phyloP scores from a whole-genome alignment of 2,329 filamentous ascomycete species.

The Diaporthe capsici region DNA sequence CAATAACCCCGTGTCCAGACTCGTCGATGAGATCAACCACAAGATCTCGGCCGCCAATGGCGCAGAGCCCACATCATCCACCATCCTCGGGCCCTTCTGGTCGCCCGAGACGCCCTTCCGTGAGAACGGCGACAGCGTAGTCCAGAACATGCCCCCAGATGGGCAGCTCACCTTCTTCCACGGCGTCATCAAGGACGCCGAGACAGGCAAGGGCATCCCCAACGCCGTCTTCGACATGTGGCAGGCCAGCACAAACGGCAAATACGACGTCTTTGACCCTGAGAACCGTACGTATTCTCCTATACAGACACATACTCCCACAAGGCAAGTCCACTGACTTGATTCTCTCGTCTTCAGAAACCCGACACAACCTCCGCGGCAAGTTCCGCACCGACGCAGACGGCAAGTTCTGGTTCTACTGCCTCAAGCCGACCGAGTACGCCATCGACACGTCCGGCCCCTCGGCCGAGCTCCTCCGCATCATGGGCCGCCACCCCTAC shows the following conservation, averaged over 20 bases:
- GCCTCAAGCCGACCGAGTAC: slow-evolving; percentile 74
- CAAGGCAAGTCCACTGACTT: neutral
- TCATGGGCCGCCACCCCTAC: slow-evolving; percentile 47
- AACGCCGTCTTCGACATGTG: slow-evolving; percentile 72
- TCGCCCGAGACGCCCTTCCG: slow-evolving; percentile 71
- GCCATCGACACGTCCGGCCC: slow-evolving; percentile 69
- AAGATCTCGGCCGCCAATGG: slow-evolving; percentile 58
- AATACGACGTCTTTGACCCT: slow-evolving; percentile 75
- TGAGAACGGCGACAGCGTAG: slow-evolving; percentile 68
- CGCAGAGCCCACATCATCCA: slow-evolving; percentile 69
- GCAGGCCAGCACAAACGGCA: slow-evolving; percentile 71
- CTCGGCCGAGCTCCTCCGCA: slow-evolving; percentile 43
- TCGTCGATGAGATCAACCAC: slow-evolving; percentile 76
- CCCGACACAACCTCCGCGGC: slow-evolving; percentile 67
- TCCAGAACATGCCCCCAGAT: slow-evolving; percentile 54
- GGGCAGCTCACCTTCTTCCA: slow-evolving; percentile 68
- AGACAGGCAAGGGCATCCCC: slow-evolving; percentile 46
- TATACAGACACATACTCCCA: neutral
- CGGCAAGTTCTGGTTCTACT: slow-evolving; percentile 74
- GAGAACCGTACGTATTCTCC: slow-evolving; percentile 63
- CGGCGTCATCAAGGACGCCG: slow-evolving; percentile 53
- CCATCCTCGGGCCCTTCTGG: slow-evolving; percentile 79
- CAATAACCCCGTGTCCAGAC: slow-evolving; percentile 39
- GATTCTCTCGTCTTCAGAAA: neutral
- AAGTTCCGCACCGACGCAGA: slow-evolving; percentile 75